Evolutionary conservation across 306 rosid genomes (phyloP), one percentile per base, ranked within the genome.

Genomic region (Fragaria ananassa): DNA sequence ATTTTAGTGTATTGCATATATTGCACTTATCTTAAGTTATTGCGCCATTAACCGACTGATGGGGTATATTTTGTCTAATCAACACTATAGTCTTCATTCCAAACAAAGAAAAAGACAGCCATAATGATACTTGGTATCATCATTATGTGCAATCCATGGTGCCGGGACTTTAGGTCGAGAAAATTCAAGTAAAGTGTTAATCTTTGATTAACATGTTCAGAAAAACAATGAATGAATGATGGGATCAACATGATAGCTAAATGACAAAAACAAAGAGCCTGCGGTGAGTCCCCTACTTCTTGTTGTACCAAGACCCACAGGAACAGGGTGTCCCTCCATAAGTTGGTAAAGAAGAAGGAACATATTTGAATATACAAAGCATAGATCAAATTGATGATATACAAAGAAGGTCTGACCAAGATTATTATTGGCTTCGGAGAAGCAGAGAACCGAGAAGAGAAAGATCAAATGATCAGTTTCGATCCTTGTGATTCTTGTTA

Each of bases 171-270:
- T 62, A 62, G 68, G 68, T 37, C 17, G 13, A 34, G 68, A n/a
- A 39, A 58, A 58, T 44, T 61, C 11, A 29, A 61, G 31, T 19
- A 61, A 74, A 60, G 69, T 19, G 69, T 27, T 23, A 72, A 58
- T 60, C 49, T 8, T 15, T 29, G 78, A 45, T 61, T 61, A 65
- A 65, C 70, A 37, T 45, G 78, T 74, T 74, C 47, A 61, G 70
- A 50, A 62, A 46, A 47, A 62, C 60, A 58, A 37, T 39, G 70
- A 35, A 65, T 65, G 17, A 61, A 74, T 45, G 47, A 74, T 74
- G 78, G 70, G 60, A 61, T 61, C 70, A 62, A 74, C 58, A 74
- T 61, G 58, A 74, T 74, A 19, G 67, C 78, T 8, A 74, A 46
- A 62, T 74, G 78, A 74, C 78, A 74, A 61, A 74, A 29, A 61